Conservation (phyloP, 2,329 filamentous ascomycete species). For the Zopfia rhizophila region DNA sequence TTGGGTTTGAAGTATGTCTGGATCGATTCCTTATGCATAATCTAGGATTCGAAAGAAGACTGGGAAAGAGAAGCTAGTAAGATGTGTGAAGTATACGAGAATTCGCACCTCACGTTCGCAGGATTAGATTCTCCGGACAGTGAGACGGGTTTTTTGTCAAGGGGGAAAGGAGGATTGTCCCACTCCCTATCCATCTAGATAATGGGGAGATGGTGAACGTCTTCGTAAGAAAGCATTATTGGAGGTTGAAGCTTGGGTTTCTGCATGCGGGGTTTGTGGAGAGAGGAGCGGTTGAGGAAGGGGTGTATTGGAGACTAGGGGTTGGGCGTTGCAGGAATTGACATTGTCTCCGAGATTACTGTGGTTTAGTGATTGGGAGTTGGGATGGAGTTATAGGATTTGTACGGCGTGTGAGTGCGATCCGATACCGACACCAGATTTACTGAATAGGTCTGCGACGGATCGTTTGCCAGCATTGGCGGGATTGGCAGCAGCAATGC, state of each 20-base stretch:
- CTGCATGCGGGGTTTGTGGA: neutral
- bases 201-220: neutral
- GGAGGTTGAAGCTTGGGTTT: neutral
- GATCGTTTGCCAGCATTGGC: constrained; percentile 13
- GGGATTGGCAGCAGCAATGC: constrained; percentile 11
- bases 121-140: constrained; percentile 8
- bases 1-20: constrained; percentile 16
- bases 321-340: constrained; percentile 17
- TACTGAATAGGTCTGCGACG: no score
- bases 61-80: constrained; percentile 16
- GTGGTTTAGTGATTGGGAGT: constrained; percentile 7
- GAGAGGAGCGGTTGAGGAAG: neutral
- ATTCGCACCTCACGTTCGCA: constrained; percentile 15
- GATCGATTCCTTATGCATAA: constrained; percentile 20
- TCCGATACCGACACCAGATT: no score
- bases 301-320: constrained; percentile 6
- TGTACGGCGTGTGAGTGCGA: constrained; percentile 13
- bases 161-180: neutral
- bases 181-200: neutral
- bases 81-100: constrained; percentile 18
- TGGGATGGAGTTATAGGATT: constrained; percentile 7
- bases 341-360: constrained; percentile 11
- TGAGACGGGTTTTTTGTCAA: constrained; percentile 10
- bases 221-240: constrained; percentile 1
- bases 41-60: constrained; percentile 12